These are phyloP conservation scores for Trypanosoma conorhini DNA, from an alignment of 208 protist genomes.

Conservation along the genomic window DNA sequence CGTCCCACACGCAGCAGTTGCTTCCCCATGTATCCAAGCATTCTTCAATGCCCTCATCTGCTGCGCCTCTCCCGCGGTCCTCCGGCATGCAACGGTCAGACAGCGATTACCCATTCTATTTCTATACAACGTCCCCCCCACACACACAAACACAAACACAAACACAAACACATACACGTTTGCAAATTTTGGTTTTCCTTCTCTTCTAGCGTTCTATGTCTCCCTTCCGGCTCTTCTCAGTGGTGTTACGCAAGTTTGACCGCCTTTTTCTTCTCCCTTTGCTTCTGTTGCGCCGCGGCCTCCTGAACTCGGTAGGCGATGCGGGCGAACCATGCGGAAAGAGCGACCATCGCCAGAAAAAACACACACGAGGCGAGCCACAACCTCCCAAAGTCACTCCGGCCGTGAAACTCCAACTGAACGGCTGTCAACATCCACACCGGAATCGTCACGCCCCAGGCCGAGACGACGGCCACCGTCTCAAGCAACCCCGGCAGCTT, in stretches of 20 bases:
- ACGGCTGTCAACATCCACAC: slow-evolving; percentile 82
- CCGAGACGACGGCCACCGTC: slow-evolving; percentile 29
- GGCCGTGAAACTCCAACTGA: slow-evolving; percentile 83
- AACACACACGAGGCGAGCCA: slow-evolving; percentile 86
- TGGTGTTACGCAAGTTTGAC: slow-evolving; percentile 3
- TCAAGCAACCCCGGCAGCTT: slow-evolving; percentile 18
- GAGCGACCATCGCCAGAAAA: slow-evolving; percentile 71
- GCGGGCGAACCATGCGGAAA: slow-evolving; percentile 69
- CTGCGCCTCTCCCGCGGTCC: not conserved
- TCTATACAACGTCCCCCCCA: too few relatives aligned
- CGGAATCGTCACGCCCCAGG: slow-evolving; percentile 72
- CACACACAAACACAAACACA: too few relatives aligned
- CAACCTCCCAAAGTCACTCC: slow-evolving; percentile 76
- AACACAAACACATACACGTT: too few relatives aligned
- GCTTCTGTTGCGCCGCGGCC: not conserved
- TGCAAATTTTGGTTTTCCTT: too few relatives aligned
- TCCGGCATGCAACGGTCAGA: too few relatives aligned
- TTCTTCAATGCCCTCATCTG: not conserved
- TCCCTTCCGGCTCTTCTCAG: too few relatives aligned
- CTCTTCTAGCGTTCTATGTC: too few relatives aligned
- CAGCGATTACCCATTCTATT: too few relatives aligned
- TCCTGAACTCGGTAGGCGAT: slow-evolving; percentile 43
- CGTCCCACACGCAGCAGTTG: not conserved
- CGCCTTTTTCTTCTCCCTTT: not conserved
- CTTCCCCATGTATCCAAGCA: not conserved